A percentile compares a stretch with the other conserved stretches of the same genome.
phyloP scores from a whole-genome alignment of 345 rosid species.

The Brassica carinata region DNA sequence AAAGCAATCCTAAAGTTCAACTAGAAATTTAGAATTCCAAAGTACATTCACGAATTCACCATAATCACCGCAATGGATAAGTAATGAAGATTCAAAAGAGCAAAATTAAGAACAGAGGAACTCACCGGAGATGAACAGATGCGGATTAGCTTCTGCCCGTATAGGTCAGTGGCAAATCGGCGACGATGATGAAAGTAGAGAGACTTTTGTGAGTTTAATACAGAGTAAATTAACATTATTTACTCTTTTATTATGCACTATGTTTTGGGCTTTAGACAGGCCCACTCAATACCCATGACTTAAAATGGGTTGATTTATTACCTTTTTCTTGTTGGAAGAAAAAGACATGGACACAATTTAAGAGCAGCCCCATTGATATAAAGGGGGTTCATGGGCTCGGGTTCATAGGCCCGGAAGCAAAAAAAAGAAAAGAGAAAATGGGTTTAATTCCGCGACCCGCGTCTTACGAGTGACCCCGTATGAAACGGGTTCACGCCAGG shows the following conservation, averaged over 20 bases:
- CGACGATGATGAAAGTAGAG: slow-evolving; percentile 5
- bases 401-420: too few species aligned
- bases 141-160: background rate
- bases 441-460: too few species aligned
- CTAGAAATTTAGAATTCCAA: background rate
- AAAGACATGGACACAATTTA: too few species aligned
- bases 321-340: too few species aligned
- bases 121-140: slow-evolving; percentile 23
- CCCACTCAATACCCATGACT: background rate
- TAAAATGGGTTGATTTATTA: too few species aligned
- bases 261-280: background rate
- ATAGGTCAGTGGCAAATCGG: slow-evolving; percentile 5
- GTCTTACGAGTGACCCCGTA: too few species aligned
- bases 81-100: background rate
- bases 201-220: background rate
- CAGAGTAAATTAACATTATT: background rate
- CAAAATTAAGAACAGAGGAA: slow-evolving; percentile 2
- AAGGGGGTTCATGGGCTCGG: too few species aligned
- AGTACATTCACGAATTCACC: background rate
- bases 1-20: too few species aligned
- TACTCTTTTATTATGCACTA: background rate
- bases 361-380: too few species aligned
- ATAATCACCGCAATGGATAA: background rate
- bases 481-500: too few species aligned
- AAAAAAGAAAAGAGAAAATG: too few species aligned